These are phyloP conservation scores for Allium fistulosum DNA, from an alignment of 106 monocot genomes.

Conservation along the genomic window DNA sequence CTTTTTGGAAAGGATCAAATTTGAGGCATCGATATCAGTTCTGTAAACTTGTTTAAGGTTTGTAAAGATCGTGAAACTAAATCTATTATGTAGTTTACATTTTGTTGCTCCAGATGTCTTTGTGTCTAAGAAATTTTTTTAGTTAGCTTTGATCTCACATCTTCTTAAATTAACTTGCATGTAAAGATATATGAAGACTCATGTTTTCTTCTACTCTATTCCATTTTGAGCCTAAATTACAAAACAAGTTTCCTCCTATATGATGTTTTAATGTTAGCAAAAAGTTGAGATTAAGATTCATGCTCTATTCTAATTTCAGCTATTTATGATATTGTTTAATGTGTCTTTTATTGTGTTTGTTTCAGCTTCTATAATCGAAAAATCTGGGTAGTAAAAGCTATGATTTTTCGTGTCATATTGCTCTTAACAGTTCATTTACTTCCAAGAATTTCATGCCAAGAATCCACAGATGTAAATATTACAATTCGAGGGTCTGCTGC, in stretches of 20 bases:
- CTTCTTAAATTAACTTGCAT: constrained; percentile 8
- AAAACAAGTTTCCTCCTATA: background rate
- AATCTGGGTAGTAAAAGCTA: background rate
- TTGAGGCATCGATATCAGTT: background rate
- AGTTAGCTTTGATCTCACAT: constrained; percentile 4
- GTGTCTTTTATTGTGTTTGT: background rate
- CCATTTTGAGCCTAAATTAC: background rate
- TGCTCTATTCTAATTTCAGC: background rate
- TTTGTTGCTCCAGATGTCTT: background rate
- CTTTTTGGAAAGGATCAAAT: background rate
- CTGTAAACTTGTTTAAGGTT: background rate
- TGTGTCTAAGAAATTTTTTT: background rate
- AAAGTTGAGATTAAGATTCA: too few species aligned
- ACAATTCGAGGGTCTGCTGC: constrained; percentile 39
- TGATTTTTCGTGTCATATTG: background rate
- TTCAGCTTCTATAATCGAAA: constrained; percentile 1
- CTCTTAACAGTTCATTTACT: constrained; percentile 26
- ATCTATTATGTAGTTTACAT: background rate
- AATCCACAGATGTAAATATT: constrained; percentile 23
- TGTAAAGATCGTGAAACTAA: background rate
- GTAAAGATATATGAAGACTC: background rate
- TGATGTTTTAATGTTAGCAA: background rate
- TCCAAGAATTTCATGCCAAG: constrained; percentile 24
- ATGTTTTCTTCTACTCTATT: constrained; percentile 6
- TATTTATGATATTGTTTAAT: background rate